Evolutionary conservation across 371 early-diverging fungal species (phyloP), one percentile per base, ranked within the genome.

Genomic region (Lichtheimia ramosa): DNA sequence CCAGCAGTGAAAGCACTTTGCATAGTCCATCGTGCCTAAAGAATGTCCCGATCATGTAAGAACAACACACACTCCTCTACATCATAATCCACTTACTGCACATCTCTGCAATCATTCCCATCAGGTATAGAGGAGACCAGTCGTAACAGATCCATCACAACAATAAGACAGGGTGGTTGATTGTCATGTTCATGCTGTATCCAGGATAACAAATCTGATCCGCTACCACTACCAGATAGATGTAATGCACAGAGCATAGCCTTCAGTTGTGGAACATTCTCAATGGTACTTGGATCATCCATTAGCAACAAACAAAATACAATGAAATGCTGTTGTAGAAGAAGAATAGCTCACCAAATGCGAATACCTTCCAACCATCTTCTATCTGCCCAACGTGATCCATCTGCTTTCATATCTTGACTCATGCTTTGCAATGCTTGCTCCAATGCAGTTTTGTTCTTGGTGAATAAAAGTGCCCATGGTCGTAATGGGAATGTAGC

Each of bases 111-210:
- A 46, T n/a, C 46, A 46, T 46, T 46, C 10, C 46, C 21, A 21
- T n/a, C 10, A 6, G 46, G 46, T 46, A 20, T 12, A 15, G 16
- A 7, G 5, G 43, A 40, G 18, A 56, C 7, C 20, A 56, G 20
- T 14, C 28, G 39, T n/a, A 62, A 54, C 3, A 62, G 24, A 60
- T 68, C 71, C 28, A 68, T 48, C 1, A 70, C 64, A 3, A 74
- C 58, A 48, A 74, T 63, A 6, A 70, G 4, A 18, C 59, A 68
- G 14, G 74, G 74, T 4, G 74, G 68, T 20, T 74, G 74, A 5
- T 60, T 62, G 41, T 59, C 58, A 41, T 67, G 70, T 18, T 70
- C 68, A 14, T 43, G n/a, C 43, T 63, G 54, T 10, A 70, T 66
- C 65, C 70, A 70, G 23, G 62, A 39, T 25, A 62, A 55, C 14